Base-by-base conservation (phyloP, 257 asterid genomes). In the Solanum medicagineum region DNA sequence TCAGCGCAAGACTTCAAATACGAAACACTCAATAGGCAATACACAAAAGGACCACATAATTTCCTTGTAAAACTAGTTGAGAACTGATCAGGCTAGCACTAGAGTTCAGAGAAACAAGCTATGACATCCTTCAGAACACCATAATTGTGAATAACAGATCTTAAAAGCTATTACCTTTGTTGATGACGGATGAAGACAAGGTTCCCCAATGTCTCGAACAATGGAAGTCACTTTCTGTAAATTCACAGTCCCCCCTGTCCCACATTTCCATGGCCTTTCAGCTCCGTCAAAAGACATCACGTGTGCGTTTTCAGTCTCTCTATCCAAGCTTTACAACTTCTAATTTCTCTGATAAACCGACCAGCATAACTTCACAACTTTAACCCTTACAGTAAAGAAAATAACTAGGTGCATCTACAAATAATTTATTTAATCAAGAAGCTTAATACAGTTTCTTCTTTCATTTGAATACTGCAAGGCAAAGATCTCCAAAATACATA, bases 181-280 rank as follows among this genome's bases (percentile, higher is more conserved):
- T 49, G 97, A 94, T 71, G 98, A 90, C 59, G 93, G 99, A 88
- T 92, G 93, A 89, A 96, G 95, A 88, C 99, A 96, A 85, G 98
- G 98, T 86, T 96, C 98, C 89, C 99, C 97, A 88, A 96, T 93
- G 87, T 94, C 98, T 79, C 98, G 95, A 87, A 94, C 97, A 86
- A 96, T 91, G 44, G 98, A 92, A 89, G 97, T 91, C 90, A 96
- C 94, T 87, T 87, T 93, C 85, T 93, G 98, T 81, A 96, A 88
- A 92, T 90, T 93, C 89, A 92, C 92, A 14, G 95, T 60, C 84
- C 95, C 92, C 77, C 92, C 94, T 73, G 89, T 94, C 81, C 91
- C 99, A 85, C 99, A 96, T 91, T 91, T 96, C 98, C 98, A 96
- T 92, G 87, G 97, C 92, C 90, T 93, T 74, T 85, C 91, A 83